Evolutionary conservation across 768 basidiomycete species (phyloP), one percentile per base, ranked within the genome.

Genomic region (Strobilomyces confusus): DNA sequence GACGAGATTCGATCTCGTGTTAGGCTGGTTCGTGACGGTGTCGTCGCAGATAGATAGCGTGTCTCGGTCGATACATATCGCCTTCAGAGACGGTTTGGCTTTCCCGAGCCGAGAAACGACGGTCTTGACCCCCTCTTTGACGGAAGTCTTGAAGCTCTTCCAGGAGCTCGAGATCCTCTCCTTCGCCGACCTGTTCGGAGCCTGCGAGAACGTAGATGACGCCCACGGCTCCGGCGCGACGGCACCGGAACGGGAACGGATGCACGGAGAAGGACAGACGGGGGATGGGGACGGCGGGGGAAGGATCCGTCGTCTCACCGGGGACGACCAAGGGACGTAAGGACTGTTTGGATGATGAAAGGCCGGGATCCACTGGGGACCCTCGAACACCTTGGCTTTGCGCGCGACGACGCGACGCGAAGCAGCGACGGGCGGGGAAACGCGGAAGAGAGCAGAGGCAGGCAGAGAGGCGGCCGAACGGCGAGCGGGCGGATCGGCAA

Each of bases 341-440:
- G 80, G 80, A 60, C 76, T 79, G 48, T 80, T 80, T 7, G 79
- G 77, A 62, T 81, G 77, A 38, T 71, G 72, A 30, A 77, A 69
- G 23, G 73, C 66, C 8, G 75, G 71, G 32, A 74, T 66, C 58
- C 67, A 69, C 36, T 65, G 62, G 3, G 67, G 66, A 48, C 69
- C 69, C 54, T 63, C 63, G 44, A 58, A 44, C 13, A 57, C 63
- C 46, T 67, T 63, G 33, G 57, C 47, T 40, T 58, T 65, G 23
- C 55, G 55, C 42, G 42, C 17, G 19, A 51, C 45, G 9, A 36
- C 58, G 22, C 44, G 56, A 14, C 49, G 57, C 2, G 50, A 54
- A 23, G 67, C 54, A 26, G 64, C 23, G 29, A 52, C 50, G 12
- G 64, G 59, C 14, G 57, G 45, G 43, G 49, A 56, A 41, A 47